Percentiles rank a stretch among this genome's conserved stretches.
These are phyloP conservation scores for Begonia loranthoides DNA, from an alignment of 306 rosid genomes.

Conservation along the genomic window DNA sequence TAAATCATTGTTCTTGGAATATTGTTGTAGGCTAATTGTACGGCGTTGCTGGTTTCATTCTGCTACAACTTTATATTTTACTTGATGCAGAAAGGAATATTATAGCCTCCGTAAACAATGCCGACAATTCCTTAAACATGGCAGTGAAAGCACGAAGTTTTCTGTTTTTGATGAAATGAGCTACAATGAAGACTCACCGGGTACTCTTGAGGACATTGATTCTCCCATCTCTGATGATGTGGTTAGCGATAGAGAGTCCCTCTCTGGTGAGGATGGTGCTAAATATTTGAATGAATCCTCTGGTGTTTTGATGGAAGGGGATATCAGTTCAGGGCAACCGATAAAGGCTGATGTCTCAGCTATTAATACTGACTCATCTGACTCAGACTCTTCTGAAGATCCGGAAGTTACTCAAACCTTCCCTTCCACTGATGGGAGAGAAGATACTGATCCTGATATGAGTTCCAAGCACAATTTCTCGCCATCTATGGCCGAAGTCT, in stretches of 20 bases:
- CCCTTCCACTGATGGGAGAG: conserved; percentile 31
- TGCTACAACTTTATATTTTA: conserved; percentile 6
- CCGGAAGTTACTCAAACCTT: conserved; percentile 58
- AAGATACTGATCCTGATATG: conserved; percentile 30
- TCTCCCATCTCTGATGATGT: conserved; percentile 6
- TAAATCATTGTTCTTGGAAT: not conserved
- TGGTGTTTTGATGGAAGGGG: not conserved
- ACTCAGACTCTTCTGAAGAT: conserved; percentile 77
- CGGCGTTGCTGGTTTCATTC: not conserved
- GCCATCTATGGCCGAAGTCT: conserved; percentile 28
- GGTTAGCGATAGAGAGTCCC: conserved; percentile 3
- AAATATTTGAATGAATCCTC: not conserved
- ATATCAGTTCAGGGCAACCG: not conserved
- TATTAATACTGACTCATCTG: conserved; percentile 54
- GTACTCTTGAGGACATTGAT: conserved; percentile 14
- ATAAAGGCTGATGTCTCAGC: too few species aligned
- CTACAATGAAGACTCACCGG: conserved; percentile 7
- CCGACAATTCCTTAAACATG: conserved; percentile 45
- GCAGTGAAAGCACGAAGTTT: conserved; percentile 39
- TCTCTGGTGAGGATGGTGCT: not conserved
- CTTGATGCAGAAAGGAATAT: conserved; percentile 65
- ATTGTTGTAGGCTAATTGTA: not conserved
- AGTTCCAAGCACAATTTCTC: conserved; percentile 36
- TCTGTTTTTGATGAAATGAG: conserved; percentile 34
- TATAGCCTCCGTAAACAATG: conserved; percentile 76